Evolutionary conservation across 1,284 basidiomycete genomes (phyloP), one percentile per base, ranked within the genome.

Genomic region (Ceratobasidium sp.): DNA sequence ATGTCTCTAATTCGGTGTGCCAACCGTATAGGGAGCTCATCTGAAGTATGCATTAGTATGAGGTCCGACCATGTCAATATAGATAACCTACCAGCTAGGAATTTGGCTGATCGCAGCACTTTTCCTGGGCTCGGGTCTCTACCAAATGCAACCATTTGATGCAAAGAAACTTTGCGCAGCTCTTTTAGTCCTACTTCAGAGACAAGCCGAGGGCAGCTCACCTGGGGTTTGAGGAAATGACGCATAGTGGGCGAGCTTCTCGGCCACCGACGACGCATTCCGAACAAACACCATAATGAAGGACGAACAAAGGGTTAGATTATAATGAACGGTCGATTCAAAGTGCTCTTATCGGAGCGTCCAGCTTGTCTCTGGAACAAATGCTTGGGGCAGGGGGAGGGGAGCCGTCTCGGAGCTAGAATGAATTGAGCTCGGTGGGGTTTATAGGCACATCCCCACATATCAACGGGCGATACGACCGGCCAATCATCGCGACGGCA

Each of bases 221-320:
- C 62, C 62, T 43, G 62, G 62, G 12, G 62, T 67, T 32, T 42
- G 62, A 7, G 62, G 62, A 22, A 67, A 67, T 5, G 62, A 67
- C n/a, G 62, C 62, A 67, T 67, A 67, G 35, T 67, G 62, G 22
- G 62, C 49, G 25, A 67, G 49, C 22, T 54, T 67, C 25, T 67
- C 62, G 25, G 62, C 49, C 27, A 67, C 49, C n/a, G 62, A 67
- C 27, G 62, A 35, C 13, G 62, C 40, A 20, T 22, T 67, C 25
- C 62, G 62, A 67, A 54, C 27, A 32, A 47, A 47, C n/a, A 47
- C 45, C 45, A 47, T 47, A 12, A 20, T 12, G 45, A 47, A 6
- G n/a, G 45, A 47, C 22, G 45, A 47, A 12, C 20, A 7, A 12
- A 47, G n/a, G 20, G 45, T 47, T 20, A 20, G n/a, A 22, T 47